Evolutionary conservation across 768 basidiomycete species (phyloP).

Genomic region (Amanita brunnescens): DNA sequence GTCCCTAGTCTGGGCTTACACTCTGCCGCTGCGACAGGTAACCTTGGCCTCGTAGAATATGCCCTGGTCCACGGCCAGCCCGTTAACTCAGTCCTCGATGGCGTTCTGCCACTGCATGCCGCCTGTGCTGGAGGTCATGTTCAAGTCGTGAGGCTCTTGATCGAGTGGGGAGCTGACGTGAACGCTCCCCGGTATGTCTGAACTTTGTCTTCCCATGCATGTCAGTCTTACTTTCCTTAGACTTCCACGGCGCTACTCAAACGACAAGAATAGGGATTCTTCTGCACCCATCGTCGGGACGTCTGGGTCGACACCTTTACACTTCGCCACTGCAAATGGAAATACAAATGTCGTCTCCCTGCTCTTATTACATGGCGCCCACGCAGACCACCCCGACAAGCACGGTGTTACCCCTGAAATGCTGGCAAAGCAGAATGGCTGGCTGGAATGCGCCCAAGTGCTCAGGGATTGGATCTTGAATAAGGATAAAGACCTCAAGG

Average conservation of each 20-base stretch:
- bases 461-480: conserved; percentile 59
- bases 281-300: conserved; percentile 68
- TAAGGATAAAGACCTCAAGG: conserved; percentile 53
- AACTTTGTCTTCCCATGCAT: conserved; percentile 8
- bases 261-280: conserved; percentile 55
- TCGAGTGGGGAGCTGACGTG: conserved; percentile 95
- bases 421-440: conserved; percentile 74
- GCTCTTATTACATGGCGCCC: conserved; percentile 80
- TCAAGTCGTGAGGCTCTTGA: conserved; percentile 77
- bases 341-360: conserved; percentile 70
- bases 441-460: conserved; percentile 67
- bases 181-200: conserved; percentile 78
- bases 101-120: conserved; percentile 94
- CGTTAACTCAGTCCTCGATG: conserved; percentile 91
- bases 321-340: conserved; percentile 95
- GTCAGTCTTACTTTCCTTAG: conserved; percentile 25
- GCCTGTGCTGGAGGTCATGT: conserved; percentile 89
- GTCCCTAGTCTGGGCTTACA: conserved; percentile 74
- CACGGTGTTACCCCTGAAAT: conserved; percentile 83
- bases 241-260: conserved; percentile 66
- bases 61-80: conserved; percentile 93
- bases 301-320: conserved; percentile 89
- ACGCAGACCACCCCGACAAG: conserved; percentile 78
- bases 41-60: conserved; percentile 88
- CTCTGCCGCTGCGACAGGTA: conserved; percentile 73